Percentiles rank a stretch among this genome's conserved stretches.
Conservation (phyloP, 169 alveolate genomes). For the Neospora caninum region DNA sequence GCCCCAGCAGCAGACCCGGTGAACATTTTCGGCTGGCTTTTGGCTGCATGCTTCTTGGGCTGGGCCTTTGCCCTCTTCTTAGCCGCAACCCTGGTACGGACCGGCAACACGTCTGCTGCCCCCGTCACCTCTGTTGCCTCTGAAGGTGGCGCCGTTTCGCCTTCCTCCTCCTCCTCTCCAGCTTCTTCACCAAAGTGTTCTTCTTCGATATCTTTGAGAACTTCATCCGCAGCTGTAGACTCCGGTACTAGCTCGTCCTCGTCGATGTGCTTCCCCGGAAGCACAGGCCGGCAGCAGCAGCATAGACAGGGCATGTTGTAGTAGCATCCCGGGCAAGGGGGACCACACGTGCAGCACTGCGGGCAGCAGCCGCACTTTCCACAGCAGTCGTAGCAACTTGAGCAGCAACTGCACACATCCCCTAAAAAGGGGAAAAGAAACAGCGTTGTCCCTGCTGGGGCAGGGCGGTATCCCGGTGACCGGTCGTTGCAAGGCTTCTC, state of each 20-base stretch:
- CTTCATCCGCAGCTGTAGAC: neutral
- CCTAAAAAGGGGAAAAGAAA: constrained; percentile 48
- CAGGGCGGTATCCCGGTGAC: neutral
- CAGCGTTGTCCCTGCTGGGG: constrained; percentile 57
- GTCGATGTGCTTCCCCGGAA: constrained; percentile 8
- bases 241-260: constrained; percentile 34
- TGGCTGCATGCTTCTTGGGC: constrained; percentile 45
- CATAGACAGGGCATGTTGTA: constrained; percentile 54
- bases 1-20: constrained; percentile 62
- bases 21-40: constrained; percentile 55
- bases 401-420: constrained; percentile 52
- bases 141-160: neutral
- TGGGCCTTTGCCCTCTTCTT: constrained; percentile 7
- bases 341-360: constrained; percentile 36
- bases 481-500: neutral
- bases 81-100: neutral
- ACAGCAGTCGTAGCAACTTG: constrained; percentile 63
- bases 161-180: neutral
- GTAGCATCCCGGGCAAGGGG: constrained; percentile 49
- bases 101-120: constrained; percentile 6
- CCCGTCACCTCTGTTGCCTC: constrained; percentile 2
- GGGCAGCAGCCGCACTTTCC: constrained; percentile 28
- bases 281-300: constrained; percentile 63
- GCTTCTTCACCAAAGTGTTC: constrained; percentile 1
- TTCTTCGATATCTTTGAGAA: constrained; percentile 22